phyloP scores from a whole-genome alignment of 176 grass and related monocot genomes.

The Oryza australiensis region DNA sequence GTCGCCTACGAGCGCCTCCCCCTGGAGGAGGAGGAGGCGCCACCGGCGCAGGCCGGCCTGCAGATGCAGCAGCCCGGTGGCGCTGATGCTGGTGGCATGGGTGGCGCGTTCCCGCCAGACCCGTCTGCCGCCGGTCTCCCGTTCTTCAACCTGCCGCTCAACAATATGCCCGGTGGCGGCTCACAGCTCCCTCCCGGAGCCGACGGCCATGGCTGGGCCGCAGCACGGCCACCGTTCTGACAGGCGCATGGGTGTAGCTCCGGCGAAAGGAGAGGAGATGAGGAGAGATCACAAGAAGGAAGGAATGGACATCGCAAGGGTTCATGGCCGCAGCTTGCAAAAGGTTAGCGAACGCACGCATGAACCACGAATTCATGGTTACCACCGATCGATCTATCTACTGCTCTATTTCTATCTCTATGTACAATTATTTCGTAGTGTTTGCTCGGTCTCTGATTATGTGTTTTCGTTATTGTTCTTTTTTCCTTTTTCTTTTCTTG shows the following conservation, averaged over 20 bases:
- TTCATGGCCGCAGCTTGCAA: conserved; percentile 39
- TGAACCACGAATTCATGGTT: conserved; percentile 28
- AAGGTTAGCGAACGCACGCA: conserved; percentile 74
- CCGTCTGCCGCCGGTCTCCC: conserved; percentile 71
- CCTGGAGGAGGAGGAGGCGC: conserved; percentile 84
- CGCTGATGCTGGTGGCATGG: conserved; percentile 48
- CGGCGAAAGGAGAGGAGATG: conserved; percentile 7
- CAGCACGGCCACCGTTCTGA: conserved; percentile 72
- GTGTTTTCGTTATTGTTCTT: conserved; percentile 35
- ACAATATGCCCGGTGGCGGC: conserved; percentile 55
- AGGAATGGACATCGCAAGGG: conserved; percentile 36
- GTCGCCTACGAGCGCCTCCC: conserved; percentile 97
- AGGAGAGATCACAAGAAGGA: conserved; percentile 43
- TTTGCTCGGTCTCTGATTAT: conserved; percentile 48
- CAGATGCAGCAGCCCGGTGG: conserved; percentile 65
- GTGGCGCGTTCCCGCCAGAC: conserved; percentile 63
- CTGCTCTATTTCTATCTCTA: conserved; percentile 48
- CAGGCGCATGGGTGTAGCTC: conserved; percentile 26
- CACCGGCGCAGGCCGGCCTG: conserved; percentile 33
- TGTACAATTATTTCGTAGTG: conserved; percentile 70
- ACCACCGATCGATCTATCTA: conserved; percentile 42
- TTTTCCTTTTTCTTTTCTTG: conserved; percentile 10
- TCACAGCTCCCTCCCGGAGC: conserved; percentile 64
- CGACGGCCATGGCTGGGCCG: conserved; percentile 60
- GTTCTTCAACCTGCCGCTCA: conserved; percentile 88